Base-by-base conservation (phyloP, 805 yeast genomes). In the Hanseniaspora pseudoguilliermondii region DNA sequence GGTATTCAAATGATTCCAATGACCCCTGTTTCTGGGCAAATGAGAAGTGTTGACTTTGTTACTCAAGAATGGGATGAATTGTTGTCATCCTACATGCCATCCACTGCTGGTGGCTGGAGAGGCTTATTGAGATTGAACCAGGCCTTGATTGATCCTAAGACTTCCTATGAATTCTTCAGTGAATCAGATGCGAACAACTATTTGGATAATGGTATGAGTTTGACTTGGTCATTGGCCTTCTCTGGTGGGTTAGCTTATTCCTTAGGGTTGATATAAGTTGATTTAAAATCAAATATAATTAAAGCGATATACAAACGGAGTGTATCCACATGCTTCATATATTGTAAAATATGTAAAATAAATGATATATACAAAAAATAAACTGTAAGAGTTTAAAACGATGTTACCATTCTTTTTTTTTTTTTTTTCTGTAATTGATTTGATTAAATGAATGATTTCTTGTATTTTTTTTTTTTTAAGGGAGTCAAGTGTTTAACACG, bases 1-100 rank as follows among this genome's bases (percentile, higher is more conserved):
- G 91, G 91, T 5, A 84, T 84, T 58, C 89, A 84, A 65, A 84
- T 84, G 89, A 64, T 84, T 40, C 90, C 90, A 23, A 70, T 79
- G 32, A 82, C 86, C 0, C 84, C 87, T 0, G 73, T 75, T 18
- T 79, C 84, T 25, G 73, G 82, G 1, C 76, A 69, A 58, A 73
- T 83, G 43, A 74, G 90, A 57, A 66, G 71, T 18, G 74, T 82
- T 1, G 60, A 62, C 3, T 81, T 75, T 67, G 83, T 77, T 2
- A 59, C 68, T 53, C 74, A 79, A 61, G 84, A 83, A 66, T 84
- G 91, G 91, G 69, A 74, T 6, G 72, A 69, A 48, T 73, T 71
- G 58, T 64, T 83, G 34, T 65, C 68, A 2, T 47, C 65, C 0
- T 64, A 79, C 27, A 72, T 76, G 20, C 72, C 63, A 29, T 59